Evolutionary conservation across 345 rosid genomes (phyloP), one percentile per base, ranked within the genome.

Genomic region (Gossypium turneri): DNA sequence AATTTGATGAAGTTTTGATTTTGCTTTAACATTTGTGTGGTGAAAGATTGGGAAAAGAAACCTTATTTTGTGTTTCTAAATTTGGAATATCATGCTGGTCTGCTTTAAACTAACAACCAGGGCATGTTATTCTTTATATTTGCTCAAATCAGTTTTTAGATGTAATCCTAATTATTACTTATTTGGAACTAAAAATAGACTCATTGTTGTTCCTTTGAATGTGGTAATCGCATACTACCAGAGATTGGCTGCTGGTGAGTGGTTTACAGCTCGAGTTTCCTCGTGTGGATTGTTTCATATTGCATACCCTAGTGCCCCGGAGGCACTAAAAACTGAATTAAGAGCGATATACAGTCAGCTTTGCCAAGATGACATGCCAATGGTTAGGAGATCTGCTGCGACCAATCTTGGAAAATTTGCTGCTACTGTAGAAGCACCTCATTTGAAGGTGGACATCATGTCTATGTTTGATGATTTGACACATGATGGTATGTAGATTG

Each of bases 281-380:
- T 84, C 93, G 0, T 91, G 97, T 80, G 97, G 97, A 3, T 67
- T 91, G 82, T 89, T 91, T 82, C 97, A 89, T 64, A 84, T 91
- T 77, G 93, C 93, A 10, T 91, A 89, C 78, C 83, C 93, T 56
- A 91, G 94, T 83, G 94, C 93, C 41, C 78, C 87, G 0, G 92
- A 91, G 63, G 52, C 75, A 66, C 29, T 89, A 29, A 86, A 88
- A 82, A 76, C 89, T 34, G 97, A 89, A 83, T 82, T 91, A 45
- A 82, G 93, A 64, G 69, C 90, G 17, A 71, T 88, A 69, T 91
- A 89, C 77, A 81, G 81, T 77, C 94, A 91, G 78, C 84, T 88
- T 57, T 91, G 97, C 76, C 89, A 86, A 84, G 97, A 91, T 85
- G 96, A 91, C 82, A 91, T 91, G 97, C 97, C 97, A 60, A 91